Evolutionary conservation across 257 asterid genomes (phyloP), one percentile per base, ranked within the genome.

Genomic region (Oldenlandia corymbosa): DNA sequence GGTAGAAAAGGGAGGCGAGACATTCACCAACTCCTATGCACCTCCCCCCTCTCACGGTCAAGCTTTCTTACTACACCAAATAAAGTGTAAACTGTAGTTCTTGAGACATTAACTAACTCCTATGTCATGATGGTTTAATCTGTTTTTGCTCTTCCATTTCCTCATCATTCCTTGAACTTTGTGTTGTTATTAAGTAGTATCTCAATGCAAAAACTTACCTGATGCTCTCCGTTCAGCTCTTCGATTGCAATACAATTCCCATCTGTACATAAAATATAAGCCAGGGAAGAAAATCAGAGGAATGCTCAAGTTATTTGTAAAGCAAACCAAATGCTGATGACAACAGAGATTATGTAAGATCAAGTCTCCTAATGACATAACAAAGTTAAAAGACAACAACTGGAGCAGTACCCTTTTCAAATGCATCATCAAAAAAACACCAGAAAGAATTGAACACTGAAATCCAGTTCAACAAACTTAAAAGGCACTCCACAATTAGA

Each of bases 131-230:
- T 23, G 60, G 31, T 54, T 17, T 18, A 10, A 62, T 49, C 17
- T 45, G n/a, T 47, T 62, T 11, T 21, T n/a, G 58, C 58, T n/a
- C 24, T 10, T 20, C 18, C 37, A 26, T 49, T 8, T 32, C 32
- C 42, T 28, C 32, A 27, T 5, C 26, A 26, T 36, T 31, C 62
- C n/a, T 68, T 53, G n/a, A 58, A 18, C 26, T 58, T 59, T 26
- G 37, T 48, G 18, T 30, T 58, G 26, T 16, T 43, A 36, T 24
- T 36, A 17, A 12, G 8, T 26, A n/a, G 11, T 28, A 37, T 14
- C 7, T 26, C n/a, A n/a, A n/a, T n/a, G n/a, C n/a, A n/a, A 26
- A 26, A 50, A 59, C 55, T 26, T 36, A 68, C 73, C 67, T 60
- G 67, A 27, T 26, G 36, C 41, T n/a, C 39, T 32, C 18, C 7